A percentile compares a stretch with the other conserved stretches of the same genome.
These are phyloP conservation scores for Phytophthora lateralis DNA, from an alignment of 352 stramenopile species.

Conservation along the genomic window DNA sequence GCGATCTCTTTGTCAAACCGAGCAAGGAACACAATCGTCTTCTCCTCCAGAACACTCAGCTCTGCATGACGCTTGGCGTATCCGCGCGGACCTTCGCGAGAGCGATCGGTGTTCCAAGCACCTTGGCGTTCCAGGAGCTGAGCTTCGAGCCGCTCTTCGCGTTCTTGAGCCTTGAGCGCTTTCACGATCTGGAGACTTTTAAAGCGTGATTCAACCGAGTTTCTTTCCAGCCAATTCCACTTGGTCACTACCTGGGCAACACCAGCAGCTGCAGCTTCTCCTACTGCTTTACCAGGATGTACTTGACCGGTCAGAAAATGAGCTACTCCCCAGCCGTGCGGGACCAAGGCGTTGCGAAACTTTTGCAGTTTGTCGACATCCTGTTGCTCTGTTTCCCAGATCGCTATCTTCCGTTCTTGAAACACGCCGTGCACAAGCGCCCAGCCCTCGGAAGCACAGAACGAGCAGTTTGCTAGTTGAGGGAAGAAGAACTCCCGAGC, in stretches of 20 bases:
- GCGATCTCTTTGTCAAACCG: conserved; percentile 50
- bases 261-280: background rate
- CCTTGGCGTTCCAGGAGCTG: conserved; percentile 73
- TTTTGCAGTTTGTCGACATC: conserved; percentile 13
- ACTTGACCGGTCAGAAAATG: conserved; percentile 65
- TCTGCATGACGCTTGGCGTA: conserved; percentile 72
- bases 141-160: conserved; percentile 61
- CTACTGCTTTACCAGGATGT: conserved; percentile 14
- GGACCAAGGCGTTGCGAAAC: conserved; percentile 41
- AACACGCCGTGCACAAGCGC: conserved; percentile 83
- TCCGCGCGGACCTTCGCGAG: conserved; percentile 71
- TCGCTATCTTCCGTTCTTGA: conserved; percentile 42
- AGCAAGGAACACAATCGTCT: conserved; percentile 51
- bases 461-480: conserved; percentile 57
- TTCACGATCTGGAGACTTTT: conserved; percentile 74
- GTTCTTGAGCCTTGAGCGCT: conserved; percentile 70
- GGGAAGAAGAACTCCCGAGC: conserved; percentile 58
- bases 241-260: conserved; percentile 25
- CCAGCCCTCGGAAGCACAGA: conserved; percentile 75
- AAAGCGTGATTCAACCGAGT: conserved; percentile 76
- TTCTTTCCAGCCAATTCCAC: conserved; percentile 66
- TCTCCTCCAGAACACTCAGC: conserved; percentile 66
- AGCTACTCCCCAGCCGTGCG: conserved; percentile 80
- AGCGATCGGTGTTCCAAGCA: conserved; percentile 61
- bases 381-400: conserved; percentile 21